Evolutionary conservation across 371 early-diverging fungal species (phyloP).

Genomic region (Mortierella sp.): DNA sequence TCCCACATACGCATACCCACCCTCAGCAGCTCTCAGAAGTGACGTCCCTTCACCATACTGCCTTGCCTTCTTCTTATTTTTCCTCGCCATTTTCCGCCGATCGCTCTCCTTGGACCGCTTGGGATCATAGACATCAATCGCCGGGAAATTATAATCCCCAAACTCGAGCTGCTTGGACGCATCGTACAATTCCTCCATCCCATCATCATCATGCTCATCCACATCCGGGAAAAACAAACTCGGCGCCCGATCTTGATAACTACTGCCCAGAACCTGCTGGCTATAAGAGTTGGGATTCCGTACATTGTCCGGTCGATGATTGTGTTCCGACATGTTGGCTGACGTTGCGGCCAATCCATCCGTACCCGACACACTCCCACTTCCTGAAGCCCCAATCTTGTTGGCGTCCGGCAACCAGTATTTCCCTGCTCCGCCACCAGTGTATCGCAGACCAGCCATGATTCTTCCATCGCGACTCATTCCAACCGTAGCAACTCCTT

Average conservation of each 20-base stretch:
- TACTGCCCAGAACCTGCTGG: conserved; percentile 20
- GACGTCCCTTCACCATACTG: conserved; percentile 34
- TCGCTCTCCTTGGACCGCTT: conserved; percentile 46
- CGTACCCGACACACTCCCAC: neutral
- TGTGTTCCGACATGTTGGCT: neutral
- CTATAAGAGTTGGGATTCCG: conserved; percentile 33
- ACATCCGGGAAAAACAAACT: conserved; percentile 41
- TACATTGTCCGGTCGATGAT: conserved; percentile 23
- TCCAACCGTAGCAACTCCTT: conserved; percentile 72
- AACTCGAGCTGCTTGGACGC: conserved; percentile 40
- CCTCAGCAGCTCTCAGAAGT: conserved; percentile 9
- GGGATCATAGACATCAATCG: conserved; percentile 42
- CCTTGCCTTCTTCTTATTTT: conserved; percentile 44
- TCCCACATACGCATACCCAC: neutral
- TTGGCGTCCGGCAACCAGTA: conserved; percentile 74
- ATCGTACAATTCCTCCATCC: conserved; percentile 41
- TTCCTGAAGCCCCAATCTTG: conserved; percentile 14
- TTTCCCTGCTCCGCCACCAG: conserved; percentile 80
- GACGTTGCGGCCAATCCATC: neutral
- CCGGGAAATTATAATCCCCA: conserved; percentile 51
- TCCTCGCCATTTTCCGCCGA: conserved; percentile 41
- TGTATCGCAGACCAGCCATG: conserved; percentile 86
- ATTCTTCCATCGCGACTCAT: conserved; percentile 74
- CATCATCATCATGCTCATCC: conserved; percentile 42
- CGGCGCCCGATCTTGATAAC: conserved; percentile 33